Conservation (phyloP, 1,284 basidiomycete genomes). For the Cutaneotrichosporon cavernicola region DNA sequence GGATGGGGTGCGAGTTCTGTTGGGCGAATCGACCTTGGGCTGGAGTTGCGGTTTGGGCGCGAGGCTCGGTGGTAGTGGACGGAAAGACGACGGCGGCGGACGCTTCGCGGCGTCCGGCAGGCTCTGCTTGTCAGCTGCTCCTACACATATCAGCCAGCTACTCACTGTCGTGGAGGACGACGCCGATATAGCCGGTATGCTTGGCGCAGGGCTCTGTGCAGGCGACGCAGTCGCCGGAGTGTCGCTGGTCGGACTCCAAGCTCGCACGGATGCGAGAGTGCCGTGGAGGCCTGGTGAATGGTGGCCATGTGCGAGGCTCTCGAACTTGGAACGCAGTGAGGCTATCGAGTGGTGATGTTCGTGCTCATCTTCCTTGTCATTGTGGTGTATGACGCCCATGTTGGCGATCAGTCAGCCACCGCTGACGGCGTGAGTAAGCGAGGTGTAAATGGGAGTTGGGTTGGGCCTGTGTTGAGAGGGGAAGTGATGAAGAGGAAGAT, state of each 20-base stretch:
- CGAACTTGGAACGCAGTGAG: conserved; percentile 41
- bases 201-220: not conserved
- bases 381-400: conserved; percentile 7
- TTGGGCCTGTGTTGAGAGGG: not conserved
- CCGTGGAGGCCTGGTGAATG: not conserved
- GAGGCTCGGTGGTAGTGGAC: not conserved
- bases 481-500: not conserved
- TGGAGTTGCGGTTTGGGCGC: not conserved
- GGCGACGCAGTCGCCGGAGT: not conserved
- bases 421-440: not conserved
- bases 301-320: conserved; percentile 32
- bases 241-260: not conserved
- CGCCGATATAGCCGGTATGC: not conserved
- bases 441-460: not conserved
- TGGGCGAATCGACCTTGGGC: not conserved
- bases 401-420: not conserved
- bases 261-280: not conserved
- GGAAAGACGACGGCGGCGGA: not conserved
- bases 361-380: not conserved
- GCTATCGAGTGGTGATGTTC: conserved; percentile 36
- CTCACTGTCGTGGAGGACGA: not conserved
- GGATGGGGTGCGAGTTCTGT: not conserved
- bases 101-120: not conserved
- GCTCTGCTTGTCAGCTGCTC: not conserved
- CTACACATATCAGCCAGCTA: too few species aligned